Evolutionary conservation across 306 rosid species (phyloP).

Genomic region (Abrus precatorius): DNA sequence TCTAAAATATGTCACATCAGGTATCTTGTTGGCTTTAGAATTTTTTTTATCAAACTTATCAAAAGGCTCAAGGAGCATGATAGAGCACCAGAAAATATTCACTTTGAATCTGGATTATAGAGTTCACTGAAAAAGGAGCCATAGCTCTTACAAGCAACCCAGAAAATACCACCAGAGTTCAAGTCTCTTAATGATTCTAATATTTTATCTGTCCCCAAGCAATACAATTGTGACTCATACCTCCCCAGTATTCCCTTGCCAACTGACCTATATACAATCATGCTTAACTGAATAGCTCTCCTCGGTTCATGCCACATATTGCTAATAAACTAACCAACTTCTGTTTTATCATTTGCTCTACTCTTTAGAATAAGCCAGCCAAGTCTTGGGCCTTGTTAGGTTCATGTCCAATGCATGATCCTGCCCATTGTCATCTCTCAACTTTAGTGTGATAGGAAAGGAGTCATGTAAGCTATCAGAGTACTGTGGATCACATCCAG

Average conservation of each 20-base stretch:
- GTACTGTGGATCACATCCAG: too few species aligned
- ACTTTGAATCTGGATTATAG: background rate
- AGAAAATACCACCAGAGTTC: background rate
- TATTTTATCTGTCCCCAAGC: too few species aligned
- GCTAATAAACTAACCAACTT: too few species aligned
- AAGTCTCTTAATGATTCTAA: background rate
- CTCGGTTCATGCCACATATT: too few species aligned
- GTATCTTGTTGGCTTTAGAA: too few species aligned
- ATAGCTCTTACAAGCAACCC: background rate
- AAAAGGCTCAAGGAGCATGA: too few species aligned
- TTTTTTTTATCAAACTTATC: too few species aligned
- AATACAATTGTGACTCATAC: background rate
- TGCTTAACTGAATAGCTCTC: background rate
- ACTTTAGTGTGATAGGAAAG: too few species aligned
- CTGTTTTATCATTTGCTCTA: background rate
- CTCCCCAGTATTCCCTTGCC: background rate
- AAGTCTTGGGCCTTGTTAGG: too few species aligned
- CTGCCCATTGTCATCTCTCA: slow-evolving; percentile 7
- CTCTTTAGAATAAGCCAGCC: background rate
- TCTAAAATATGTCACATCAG: too few species aligned
- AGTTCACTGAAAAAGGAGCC: background rate
- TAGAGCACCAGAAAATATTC: too few species aligned
- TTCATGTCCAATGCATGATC: background rate
- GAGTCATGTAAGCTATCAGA: too few species aligned
- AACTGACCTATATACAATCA: background rate